Evolutionary conservation across 805 yeast species (phyloP), one percentile per base, ranked within the genome.

Genomic region (Saccharomycopsis sp.): DNA sequence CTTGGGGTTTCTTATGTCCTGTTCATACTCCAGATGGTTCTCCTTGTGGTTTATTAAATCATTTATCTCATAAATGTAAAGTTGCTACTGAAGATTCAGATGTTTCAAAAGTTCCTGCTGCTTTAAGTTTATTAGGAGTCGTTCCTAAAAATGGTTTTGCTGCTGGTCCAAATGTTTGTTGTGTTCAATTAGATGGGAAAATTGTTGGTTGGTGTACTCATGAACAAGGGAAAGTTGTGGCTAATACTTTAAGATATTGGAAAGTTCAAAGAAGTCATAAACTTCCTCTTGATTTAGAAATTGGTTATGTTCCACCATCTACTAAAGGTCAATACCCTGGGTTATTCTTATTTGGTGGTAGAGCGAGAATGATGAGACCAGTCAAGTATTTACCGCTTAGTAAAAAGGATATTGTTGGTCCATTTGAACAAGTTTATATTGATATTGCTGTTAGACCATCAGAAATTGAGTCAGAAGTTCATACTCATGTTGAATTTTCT

Each of bases 21-120:
- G 98, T 92, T 19, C 98, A 92, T 62, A 92, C 98, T 12, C 98
- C 98, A 4, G 98, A 92, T 80, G 98, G 98, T 53, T 83, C 97
- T 38, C 98, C 98, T 17, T 92, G 98, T 77, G 98, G 98, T 67
- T 70, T 92, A 59, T 68, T 92, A 55, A 92, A 92, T 64, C 98
- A 92, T 70, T 78, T 92, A 66, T 81, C 97, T 8, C 96, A 92
- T 64, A 87, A 85, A 62, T 92, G 98, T 71, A 70, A 72, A 52
- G 82, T 92, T 46, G 76, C 95, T 5, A 88, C 96, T 6, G 59
- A 61, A 32, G 77, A 76, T 19, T 64, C 81, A 4, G 94, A 88
- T 56, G 89, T 80, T 14, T 71, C 85, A 4, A 63, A 65, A 21
- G 76, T 92, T 31, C 83, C 94, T 21, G 60, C 63, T 6, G 71